Conservation (phyloP, 495 filamentous ascomycete species). For the Pseudomonodictys pantanalensis region DNA sequence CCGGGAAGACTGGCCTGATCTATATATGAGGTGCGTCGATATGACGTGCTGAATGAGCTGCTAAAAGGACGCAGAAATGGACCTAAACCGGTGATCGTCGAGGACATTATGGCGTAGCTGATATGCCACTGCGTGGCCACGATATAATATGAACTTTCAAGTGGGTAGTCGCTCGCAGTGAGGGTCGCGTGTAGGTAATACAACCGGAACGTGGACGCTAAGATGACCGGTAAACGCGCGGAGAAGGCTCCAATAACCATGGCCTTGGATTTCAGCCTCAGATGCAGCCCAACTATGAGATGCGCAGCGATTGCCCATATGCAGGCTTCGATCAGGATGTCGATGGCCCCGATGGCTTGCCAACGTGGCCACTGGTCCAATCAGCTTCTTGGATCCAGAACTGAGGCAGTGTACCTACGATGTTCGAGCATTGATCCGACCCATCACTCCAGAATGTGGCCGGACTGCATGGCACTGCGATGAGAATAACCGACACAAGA, state of each 20-base stretch:
- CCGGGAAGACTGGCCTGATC: not conserved
- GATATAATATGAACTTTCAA: conserved; percentile 7
- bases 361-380: conserved; percentile 16
- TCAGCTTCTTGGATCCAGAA: not conserved
- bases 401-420: conserved; percentile 1
- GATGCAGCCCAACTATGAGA: conserved; percentile 18
- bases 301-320: conserved; percentile 26
- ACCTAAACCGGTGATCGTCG: conserved; percentile 21
- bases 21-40: conserved; percentile 4
- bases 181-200: conserved; percentile 9
- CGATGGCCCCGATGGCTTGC: conserved; percentile 20
- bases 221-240: conserved; percentile 19
- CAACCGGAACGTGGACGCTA: conserved; percentile 12
- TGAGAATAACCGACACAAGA: conserved; percentile 12
- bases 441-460: conserved; percentile 18
- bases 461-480: conserved; percentile 16
- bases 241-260: conserved; percentile 25
- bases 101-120: conserved; percentile 26
- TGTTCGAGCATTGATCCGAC: not conserved
- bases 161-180: conserved; percentile 5
- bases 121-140: conserved; percentile 27
- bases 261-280: conserved; percentile 10
- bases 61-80: conserved; percentile 27
- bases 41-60: conserved; percentile 1
- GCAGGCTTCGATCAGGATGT: conserved; percentile 24